Evolutionary conservation across 805 yeast species (phyloP).

Genomic region (Metschnikowia santaceciliae): DNA sequence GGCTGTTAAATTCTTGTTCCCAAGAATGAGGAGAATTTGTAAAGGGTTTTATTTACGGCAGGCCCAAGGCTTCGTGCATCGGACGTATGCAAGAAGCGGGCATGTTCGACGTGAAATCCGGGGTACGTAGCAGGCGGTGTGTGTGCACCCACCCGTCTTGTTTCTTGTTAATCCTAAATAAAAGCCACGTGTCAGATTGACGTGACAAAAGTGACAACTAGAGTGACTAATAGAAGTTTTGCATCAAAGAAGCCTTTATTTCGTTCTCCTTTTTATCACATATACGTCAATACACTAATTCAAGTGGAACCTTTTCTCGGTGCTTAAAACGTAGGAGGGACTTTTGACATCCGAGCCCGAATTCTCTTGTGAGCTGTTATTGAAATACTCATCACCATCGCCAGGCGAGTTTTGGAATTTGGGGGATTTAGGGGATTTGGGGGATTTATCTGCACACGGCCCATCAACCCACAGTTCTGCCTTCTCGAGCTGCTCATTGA

Average conservation of each 20-base stretch:
- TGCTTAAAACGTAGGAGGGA: not conserved
- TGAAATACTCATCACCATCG: not conserved
- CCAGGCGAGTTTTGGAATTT: not conserved
- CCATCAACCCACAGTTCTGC: constrained; percentile 81
- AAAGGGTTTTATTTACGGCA: not conserved
- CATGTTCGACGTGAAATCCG: not conserved
- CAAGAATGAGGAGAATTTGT: not conserved
- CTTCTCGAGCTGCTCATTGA: constrained; percentile 76
- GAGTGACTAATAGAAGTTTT: too few species aligned
- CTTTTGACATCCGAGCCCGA: not conserved
- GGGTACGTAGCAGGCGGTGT: not conserved
- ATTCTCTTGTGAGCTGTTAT: not conserved
- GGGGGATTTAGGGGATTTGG: not conserved
- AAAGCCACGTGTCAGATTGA: not conserved
- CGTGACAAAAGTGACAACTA: too few species aligned
- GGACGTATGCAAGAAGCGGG: not conserved
- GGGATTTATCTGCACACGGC: constrained; percentile 4
- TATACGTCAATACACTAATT: not conserved
- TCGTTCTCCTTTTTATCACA: too few species aligned
- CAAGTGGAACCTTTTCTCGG: not conserved
- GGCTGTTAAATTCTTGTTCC: not conserved
- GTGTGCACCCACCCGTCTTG: not conserved
- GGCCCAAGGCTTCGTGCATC: too few species aligned
- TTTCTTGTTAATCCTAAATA: not conserved
- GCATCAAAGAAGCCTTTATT: too few species aligned